Percentiles rank a stretch among this genome's conserved stretches.
These are phyloP conservation scores for Tuber magnatum DNA, from an alignment of 495 filamentous ascomycete genomes.

Conservation along the genomic window DNA sequence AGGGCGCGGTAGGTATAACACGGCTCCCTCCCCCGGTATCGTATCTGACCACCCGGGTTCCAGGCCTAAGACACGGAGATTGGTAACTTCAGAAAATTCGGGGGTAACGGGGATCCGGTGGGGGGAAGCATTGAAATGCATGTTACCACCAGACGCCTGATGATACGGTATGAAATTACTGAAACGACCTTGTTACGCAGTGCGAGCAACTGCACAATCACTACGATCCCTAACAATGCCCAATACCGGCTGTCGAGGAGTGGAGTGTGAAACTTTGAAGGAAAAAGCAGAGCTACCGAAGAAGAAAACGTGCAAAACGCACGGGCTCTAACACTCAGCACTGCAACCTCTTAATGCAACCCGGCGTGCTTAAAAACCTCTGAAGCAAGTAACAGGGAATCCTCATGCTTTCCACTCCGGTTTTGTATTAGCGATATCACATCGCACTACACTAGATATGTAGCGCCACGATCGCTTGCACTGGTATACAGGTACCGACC, in stretches of 20 bases:
- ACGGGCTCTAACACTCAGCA: neutral
- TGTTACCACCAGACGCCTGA: neutral
- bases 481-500: neutral
- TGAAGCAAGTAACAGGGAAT: neutral
- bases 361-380: neutral
- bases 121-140: neutral
- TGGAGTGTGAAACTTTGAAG: neutral
- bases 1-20: neutral
- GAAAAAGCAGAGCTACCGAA: neutral
- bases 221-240: neutral
- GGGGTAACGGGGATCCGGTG: neutral
- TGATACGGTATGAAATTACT: neutral
- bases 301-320: neutral
- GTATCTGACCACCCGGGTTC: neutral
- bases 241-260: neutral
- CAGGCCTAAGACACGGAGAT: neutral
- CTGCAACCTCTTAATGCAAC: neutral
- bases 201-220: neutral
- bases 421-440: neutral
- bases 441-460: neutral
- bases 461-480: neutral
- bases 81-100: neutral
- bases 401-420: neutral
- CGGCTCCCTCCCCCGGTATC: neutral
- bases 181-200: neutral